A percentile compares a stretch with the other conserved stretches of the same genome.
Conservation (phyloP, 371 early-diverging fungal species). For the Haplosporangium sp. region DNA sequence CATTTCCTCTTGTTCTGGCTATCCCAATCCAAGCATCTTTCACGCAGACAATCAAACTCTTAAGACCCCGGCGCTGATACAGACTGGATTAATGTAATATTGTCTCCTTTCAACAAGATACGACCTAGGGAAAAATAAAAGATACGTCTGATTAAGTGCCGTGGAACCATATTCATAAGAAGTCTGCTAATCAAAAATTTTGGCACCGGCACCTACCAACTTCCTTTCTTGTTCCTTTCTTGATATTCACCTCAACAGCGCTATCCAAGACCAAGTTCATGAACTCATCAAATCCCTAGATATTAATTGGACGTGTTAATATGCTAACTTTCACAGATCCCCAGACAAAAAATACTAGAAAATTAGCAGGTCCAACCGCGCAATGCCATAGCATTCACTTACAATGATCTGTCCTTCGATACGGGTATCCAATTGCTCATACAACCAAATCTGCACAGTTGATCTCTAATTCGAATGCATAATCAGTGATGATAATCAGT, state of each 20-base stretch:
- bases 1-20: not conserved
- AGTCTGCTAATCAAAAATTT: not conserved
- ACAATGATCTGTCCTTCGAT: conserved; percentile 95
- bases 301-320: not conserved
- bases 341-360: not conserved
- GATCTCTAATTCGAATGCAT: conserved; percentile 70
- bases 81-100: conserved; percentile 80
- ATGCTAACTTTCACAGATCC: not conserved
- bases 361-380: not conserved
- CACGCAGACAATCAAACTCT: not conserved
- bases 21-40: not conserved
- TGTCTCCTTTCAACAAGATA: conserved; percentile 92
- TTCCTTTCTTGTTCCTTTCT: conserved; percentile 77
- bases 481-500: not conserved
- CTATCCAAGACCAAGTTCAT: conserved; percentile 95
- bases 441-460: conserved; percentile 94
- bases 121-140: conserved; percentile 67
- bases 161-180: not conserved
- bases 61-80: conserved; percentile 32
- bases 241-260: conserved; percentile 84
- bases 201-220: conserved; percentile 57
- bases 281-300: conserved; percentile 97
- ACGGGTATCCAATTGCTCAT: conserved; percentile 85
- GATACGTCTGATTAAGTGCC: not conserved
- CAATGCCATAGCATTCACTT: conserved; percentile 31